phyloP scores from a whole-genome alignment of 495 filamentous ascomycete genomes.

The Aspergillus cristatus region DNA sequence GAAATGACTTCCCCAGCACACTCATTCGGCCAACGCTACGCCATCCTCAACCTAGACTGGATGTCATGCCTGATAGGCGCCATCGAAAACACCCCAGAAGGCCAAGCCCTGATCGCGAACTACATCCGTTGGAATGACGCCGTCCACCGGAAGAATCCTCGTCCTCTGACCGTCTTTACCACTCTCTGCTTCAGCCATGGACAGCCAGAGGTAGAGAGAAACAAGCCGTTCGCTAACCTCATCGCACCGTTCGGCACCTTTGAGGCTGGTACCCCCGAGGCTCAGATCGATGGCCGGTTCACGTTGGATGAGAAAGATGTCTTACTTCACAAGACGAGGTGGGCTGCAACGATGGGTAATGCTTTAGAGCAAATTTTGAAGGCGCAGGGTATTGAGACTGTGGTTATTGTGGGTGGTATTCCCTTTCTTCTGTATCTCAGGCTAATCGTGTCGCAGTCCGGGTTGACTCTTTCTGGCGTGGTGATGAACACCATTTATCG shows the following conservation, averaged over 20 bases:
- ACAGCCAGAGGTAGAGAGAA: conserved; percentile 22
- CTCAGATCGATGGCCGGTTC: conserved; percentile 24
- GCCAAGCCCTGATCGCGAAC: conserved; percentile 12
- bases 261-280: conserved; percentile 8
- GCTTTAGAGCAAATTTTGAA: conserved; percentile 33
- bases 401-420: conserved; percentile 26
- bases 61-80: conserved; percentile 28
- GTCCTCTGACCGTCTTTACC: conserved; percentile 32
- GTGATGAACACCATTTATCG: conserved; percentile 35
- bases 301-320: conserved; percentile 23
- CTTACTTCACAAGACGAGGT: conserved; percentile 33
- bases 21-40: conserved; percentile 26
- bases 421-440: background rate
- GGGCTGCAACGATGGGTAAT: conserved; percentile 32
- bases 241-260: conserved; percentile 15
- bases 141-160: conserved; percentile 21
- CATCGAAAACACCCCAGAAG: conserved; percentile 20
- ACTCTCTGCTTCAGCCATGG: conserved; percentile 26
- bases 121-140: conserved; percentile 27
- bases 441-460: conserved; percentile 20
- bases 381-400: conserved; percentile 30
- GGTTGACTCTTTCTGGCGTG: conserved; percentile 32
- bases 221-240: conserved; percentile 22
- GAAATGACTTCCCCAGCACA: too few species aligned
- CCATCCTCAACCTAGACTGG: conserved; percentile 37